Percentiles rank a stretch among this genome's conserved stretches.
Conservation (phyloP, 495 filamentous ascomycete species). For the Aspergillus incahuasiensis region DNA sequence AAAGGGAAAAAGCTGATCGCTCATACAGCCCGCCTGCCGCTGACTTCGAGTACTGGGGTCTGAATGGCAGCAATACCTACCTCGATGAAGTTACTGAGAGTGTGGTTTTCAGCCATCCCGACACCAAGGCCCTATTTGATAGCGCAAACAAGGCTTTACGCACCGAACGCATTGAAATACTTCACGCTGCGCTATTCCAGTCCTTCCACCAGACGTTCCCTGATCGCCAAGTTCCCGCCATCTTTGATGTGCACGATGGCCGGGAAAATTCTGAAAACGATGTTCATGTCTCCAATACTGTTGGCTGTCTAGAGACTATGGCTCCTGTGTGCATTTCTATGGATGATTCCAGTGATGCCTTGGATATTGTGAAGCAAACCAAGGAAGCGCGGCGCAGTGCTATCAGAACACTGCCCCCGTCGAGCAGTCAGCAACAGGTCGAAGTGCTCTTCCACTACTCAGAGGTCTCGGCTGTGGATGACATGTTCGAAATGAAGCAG, state of each 20-base stretch:
- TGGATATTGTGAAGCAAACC: slow-evolving; percentile 8
- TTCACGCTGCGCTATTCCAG: slow-evolving; percentile 35
- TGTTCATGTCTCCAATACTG: slow-evolving; percentile 42
- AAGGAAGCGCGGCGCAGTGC: slow-evolving; percentile 14
- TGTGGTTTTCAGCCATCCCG: slow-evolving; percentile 22
- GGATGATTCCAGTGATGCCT: neutral
- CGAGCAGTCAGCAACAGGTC: neutral
- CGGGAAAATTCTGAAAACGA: slow-evolving; percentile 32
- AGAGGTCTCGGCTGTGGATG: neutral
- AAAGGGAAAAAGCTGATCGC: neutral
- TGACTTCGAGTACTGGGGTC: slow-evolving; percentile 10
- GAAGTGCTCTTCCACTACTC: slow-evolving; percentile 13
- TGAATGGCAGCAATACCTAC: neutral
- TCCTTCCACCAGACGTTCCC: slow-evolving; percentile 35
- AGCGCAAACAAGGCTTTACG: slow-evolving; percentile 25
- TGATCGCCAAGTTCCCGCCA: slow-evolving; percentile 44
- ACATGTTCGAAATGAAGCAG: neutral
- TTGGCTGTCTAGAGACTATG: slow-evolving; percentile 48
- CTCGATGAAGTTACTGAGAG: neutral
- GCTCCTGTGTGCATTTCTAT: slow-evolving; percentile 19
- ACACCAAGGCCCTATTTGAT: slow-evolving; percentile 27
- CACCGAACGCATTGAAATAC: slow-evolving; percentile 42
- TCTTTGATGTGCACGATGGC: slow-evolving; percentile 42
- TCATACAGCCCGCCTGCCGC: neutral
- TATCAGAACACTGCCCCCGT: slow-evolving; percentile 9